Evolutionary conservation across 169 alveolate species (phyloP), one percentile per base, ranked within the genome.

Genomic region (Cryptosporidium meleagridis): DNA sequence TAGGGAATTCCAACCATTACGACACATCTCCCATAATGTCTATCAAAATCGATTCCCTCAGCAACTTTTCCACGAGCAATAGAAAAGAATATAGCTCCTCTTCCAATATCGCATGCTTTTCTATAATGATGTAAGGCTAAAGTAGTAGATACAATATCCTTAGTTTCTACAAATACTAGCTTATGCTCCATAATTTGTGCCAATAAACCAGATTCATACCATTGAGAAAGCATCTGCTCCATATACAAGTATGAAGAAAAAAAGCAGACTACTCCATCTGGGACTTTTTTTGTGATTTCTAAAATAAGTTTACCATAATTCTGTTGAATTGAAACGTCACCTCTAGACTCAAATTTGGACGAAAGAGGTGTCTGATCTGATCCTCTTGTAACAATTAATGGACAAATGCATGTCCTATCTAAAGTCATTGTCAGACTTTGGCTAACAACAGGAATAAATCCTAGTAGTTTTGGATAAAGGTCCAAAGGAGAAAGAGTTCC

Each of bases 1-100:
- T 95, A 97, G 3, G 99, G 99, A 23, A 98, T 97, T 8, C 99
- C 99, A 53, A 97, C 94, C 69, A 98, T 94, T 33, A 98, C 96
- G 91, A 98, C 99, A 92, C 99, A 96, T 12, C 99, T 95, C 29
- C 99, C 99, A 91, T 97, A 98, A 91, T 98, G 99, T 2, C 98
- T 96, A 72, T 97, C 99, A 91, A 98, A 98, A 93, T 98, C 99
- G 48, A 98, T 98, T n/a, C 99, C 99, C 92, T 98, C 99, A 1
- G 99, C 99, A 31, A 98, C 99, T 92, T 98, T 97, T 0, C 99
- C 99, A 70, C 99, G 33, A 51, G 99, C 99, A 52, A 98, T 96
- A 37, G 99, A 95, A 59, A 98, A 94, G 92, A 98, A 97, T 18
- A 98, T 97, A 0, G 98, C 99, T 0, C 99, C 99, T 51, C 99